phyloP scores from a whole-genome alignment of 805 yeast species.

The Ogataea populi-albae region DNA sequence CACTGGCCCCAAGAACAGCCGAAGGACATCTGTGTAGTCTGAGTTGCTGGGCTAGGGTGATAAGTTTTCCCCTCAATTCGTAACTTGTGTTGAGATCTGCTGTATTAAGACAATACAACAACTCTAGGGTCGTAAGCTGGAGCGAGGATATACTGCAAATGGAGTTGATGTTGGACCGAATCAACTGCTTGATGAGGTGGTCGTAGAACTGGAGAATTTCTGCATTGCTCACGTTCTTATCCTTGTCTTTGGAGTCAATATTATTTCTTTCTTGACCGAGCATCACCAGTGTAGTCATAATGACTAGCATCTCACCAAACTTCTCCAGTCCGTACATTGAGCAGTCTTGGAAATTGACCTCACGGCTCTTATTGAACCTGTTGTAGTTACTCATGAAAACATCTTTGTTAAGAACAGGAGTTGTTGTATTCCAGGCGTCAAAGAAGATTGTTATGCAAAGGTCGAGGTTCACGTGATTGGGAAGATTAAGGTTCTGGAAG shows the following conservation, averaged over 20 bases:
- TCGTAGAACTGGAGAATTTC: conserved; percentile 52
- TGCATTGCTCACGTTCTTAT: conserved; percentile 20
- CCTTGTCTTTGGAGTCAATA: conserved; percentile 12
- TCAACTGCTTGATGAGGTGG: conserved; percentile 57
- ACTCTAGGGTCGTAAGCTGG: conserved; percentile 65
- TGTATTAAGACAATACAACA: conserved; percentile 65
- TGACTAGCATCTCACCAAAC: conserved; percentile 52
- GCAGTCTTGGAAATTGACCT: conserved; percentile 40
- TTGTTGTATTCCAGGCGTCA: conserved; percentile 70
- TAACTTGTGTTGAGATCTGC: conserved; percentile 76
- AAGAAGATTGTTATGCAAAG: conserved; percentile 65
- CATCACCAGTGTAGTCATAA: conserved; percentile 51
- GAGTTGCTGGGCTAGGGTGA: conserved; percentile 81
- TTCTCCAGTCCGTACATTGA: conserved; percentile 45
- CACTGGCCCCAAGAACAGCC: conserved; percentile 67
- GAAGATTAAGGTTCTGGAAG: conserved; percentile 42
- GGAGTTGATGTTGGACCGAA: conserved; percentile 57
- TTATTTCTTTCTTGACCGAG: conserved; percentile 36
- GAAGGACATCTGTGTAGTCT: conserved; percentile 85
- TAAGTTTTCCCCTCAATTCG: conserved; percentile 69
- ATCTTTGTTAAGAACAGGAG: conserved; percentile 68
- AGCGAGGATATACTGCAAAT: conserved; percentile 64
- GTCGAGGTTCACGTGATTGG: conserved; percentile 61
- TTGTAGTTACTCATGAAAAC: conserved; percentile 63
- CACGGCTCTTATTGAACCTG: conserved; percentile 44